A percentile compares a stretch with the other conserved stretches of the same genome.
phyloP scores from a whole-genome alignment of 257 asterid species.

The Sherardia arvensis region DNA sequence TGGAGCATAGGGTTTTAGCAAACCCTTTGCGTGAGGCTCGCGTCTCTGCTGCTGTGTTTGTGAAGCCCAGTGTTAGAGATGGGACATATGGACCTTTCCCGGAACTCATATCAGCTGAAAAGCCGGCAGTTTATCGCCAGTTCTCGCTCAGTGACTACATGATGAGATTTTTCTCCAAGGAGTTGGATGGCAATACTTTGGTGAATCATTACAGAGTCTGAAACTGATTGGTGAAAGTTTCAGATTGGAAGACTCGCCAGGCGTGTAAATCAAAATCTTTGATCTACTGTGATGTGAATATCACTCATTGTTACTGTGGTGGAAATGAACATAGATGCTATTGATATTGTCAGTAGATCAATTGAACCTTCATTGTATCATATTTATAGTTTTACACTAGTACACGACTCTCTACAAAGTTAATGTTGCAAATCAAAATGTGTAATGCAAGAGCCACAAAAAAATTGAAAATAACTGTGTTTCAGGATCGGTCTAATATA shows the following conservation, averaged over 20 bases:
- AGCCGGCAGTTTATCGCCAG: slow-evolving; percentile 26
- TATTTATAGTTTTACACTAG: too few relatives aligned
- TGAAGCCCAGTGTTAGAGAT: slow-evolving; percentile 31
- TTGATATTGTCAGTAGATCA: background rate
- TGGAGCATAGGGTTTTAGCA: slow-evolving; percentile 37
- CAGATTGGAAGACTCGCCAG: background rate
- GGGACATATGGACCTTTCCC: slow-evolving; percentile 28
- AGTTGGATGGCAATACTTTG: slow-evolving; percentile 37
- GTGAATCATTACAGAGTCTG: slow-evolving; percentile 27
- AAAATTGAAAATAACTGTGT: too few relatives aligned
- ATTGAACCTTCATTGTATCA: background rate
- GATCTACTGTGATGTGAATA: background rate
- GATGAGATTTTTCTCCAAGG: slow-evolving; percentile 34
- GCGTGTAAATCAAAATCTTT: background rate
- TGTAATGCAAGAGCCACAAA: too few relatives aligned
- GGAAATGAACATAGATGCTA: background rate
- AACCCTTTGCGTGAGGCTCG: slow-evolving; percentile 28
- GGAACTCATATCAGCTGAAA: slow-evolving; percentile 21
- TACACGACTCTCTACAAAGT: too few relatives aligned
- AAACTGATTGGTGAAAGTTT: background rate
- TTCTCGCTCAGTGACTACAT: slow-evolving; percentile 23
- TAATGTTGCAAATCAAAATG: background rate
- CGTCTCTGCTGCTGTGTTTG: slow-evolving; percentile 29
- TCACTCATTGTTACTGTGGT: background rate
- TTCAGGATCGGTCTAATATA: too few relatives aligned